Evolutionary conservation across 208 protist genomes (phyloP), one percentile per base, ranked within the genome.

Genomic region (Trichomonas gallinae): DNA sequence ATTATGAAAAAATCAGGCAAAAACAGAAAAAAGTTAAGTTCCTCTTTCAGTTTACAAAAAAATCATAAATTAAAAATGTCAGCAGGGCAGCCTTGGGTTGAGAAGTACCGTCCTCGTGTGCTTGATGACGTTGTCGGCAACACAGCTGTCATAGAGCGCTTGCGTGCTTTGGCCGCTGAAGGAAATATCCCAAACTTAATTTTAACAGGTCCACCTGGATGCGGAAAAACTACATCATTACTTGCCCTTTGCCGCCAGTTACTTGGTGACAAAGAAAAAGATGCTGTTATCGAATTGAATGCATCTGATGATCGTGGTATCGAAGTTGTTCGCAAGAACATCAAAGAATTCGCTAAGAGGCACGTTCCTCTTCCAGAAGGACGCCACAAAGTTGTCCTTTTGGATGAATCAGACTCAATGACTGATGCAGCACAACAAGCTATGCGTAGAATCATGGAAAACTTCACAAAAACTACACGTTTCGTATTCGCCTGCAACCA

Each of bases 401-500:
- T 98, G 17, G 98, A 98, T 97, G 98, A 98, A 97, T 98, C 97
- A 17, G 98, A 98, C 97, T 97, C 83, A 49, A 99, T 99, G 99
- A 99, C 99, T 0, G 97, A 98, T 13, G 98, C 98, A 0, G 99
- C 99, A 23, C 99, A 99, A 98, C 99, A 99, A 97, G 99, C 99
- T 11, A 97, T 99, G 91, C 98, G 99, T 11, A 98, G 99, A 23
- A 99, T 98, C 31, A 99, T 99, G 99, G 99, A 99, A 98, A 97
- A 99, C 63, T 99, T 99, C 97, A 99, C 98, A 82, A 97, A 97
- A 96, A 99, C 99, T 0, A 99, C 99, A 0, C 98, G 99, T 48
- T 99, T 99, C 97, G 99, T 99, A 72, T 98, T 99, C 93, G 99
- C 99, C 26, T 99, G 99, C 98, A 99, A 99, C 98, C 98, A 98